Evolutionary conservation across 2,329 filamentous ascomycete genomes (phyloP).

Genomic region (Colletotrichum tropicale): DNA sequence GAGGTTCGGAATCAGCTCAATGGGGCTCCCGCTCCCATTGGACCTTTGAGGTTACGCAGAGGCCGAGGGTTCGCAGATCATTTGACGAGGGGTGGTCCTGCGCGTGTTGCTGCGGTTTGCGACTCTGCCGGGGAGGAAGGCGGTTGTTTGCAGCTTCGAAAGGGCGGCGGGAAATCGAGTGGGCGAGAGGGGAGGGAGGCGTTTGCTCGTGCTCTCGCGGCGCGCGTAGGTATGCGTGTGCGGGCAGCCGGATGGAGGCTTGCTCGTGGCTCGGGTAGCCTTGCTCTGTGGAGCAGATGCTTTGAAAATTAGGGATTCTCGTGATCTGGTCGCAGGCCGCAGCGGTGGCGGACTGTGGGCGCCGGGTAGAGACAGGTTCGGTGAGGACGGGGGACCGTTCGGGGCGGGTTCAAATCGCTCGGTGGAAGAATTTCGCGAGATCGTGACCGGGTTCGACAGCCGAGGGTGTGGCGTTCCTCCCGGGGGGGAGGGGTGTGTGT

Average conservation of each 20-base stretch:
- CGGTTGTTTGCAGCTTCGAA: not conserved
- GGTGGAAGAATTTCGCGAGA: not conserved
- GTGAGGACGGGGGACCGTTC: not conserved
- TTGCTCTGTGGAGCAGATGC: not conserved
- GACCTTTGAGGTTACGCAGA: constrained; percentile 47
- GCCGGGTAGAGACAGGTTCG: not conserved
- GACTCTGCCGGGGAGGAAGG: not conserved
- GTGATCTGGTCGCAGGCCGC: not conserved
- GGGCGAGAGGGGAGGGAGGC: not conserved
- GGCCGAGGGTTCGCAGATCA: constrained; percentile 43
- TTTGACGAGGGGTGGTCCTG: constrained; percentile 1
- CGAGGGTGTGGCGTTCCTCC: not conserved
- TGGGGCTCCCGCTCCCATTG: constrained; percentile 44
- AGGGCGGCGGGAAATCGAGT: not conserved
- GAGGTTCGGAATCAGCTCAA: constrained; percentile 31
- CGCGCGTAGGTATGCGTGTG: not conserved
- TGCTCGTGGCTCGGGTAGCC: not conserved
- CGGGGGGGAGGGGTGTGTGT: not conserved
- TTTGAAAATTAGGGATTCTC: not conserved
- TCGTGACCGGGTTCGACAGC: not conserved
- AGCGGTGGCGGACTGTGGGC: not conserved
- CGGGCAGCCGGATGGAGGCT: not conserved
- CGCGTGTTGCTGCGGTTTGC: not conserved
- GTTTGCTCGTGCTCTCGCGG: not conserved
- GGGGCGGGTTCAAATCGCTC: not conserved